Percentiles rank a stretch among this genome's conserved stretches.
phyloP scores from a whole-genome alignment of 805 yeast genomes.

The Saccharomycopsis lassenensis region DNA sequence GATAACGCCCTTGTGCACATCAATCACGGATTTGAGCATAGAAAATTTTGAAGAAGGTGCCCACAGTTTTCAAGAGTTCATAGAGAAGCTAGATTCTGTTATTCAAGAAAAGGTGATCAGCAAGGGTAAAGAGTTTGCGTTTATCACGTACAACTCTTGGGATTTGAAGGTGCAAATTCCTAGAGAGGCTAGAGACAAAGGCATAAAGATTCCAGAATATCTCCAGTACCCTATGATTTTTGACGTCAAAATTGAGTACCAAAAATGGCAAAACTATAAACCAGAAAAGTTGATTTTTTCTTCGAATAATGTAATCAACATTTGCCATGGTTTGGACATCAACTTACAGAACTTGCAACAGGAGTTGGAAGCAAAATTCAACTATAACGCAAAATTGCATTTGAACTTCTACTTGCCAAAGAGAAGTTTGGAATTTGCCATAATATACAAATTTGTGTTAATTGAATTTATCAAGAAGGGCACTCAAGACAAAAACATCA shows the following conservation, averaged over 20 bases:
- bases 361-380: too few species aligned
- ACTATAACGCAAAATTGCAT: too few species aligned
- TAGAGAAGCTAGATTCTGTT: slow-evolving; percentile 36
- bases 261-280: slow-evolving; percentile 57
- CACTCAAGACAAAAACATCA: not conserved
- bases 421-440: slow-evolving; percentile 6
- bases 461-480: not conserved
- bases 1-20: slow-evolving; percentile 45
- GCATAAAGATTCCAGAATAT: slow-evolving; percentile 60
- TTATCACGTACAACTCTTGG: slow-evolving; percentile 58
- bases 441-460: not conserved
- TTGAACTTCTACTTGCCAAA: slow-evolving; percentile 6
- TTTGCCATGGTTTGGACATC: slow-evolving; percentile 24
- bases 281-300: slow-evolving; percentile 33
- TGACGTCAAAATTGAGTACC: slow-evolving; percentile 64
- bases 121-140: slow-evolving; percentile 18
- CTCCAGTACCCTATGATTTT: slow-evolving; percentile 67
- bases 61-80: slow-evolving; percentile 49
- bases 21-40: slow-evolving; percentile 44
- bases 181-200: slow-evolving; percentile 71
- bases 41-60: slow-evolving; percentile 50
- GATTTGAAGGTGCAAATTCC: slow-evolving; percentile 68
- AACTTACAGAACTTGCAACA: slow-evolving; percentile 11
- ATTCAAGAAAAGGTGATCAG: not conserved
- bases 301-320: slow-evolving; percentile 20